Evolutionary conservation across 352 stramenopile genomes (phyloP).

Genomic region (Phytophthora europaea): DNA sequence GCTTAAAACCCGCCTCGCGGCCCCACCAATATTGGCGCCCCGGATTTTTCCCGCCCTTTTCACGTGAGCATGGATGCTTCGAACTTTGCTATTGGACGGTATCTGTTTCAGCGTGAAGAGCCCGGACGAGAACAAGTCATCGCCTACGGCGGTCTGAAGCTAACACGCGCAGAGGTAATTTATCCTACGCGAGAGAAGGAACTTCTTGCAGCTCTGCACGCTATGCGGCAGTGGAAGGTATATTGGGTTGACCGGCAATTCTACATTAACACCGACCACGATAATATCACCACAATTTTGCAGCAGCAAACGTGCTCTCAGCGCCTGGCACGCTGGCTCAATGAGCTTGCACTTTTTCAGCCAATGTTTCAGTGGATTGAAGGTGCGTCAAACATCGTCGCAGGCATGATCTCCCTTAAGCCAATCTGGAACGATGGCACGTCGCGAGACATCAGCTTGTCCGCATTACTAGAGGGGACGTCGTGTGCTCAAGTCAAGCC

Average conservation of each 20-base stretch:
- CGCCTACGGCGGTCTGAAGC: background rate
- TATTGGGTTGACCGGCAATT: slow-evolving; percentile 1
- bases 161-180: background rate
- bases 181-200: slow-evolving; percentile 3
- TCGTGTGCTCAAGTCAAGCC: too few species aligned
- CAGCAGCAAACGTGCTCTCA: slow-evolving; percentile 9
- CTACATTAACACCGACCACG: background rate
- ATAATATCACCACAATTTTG: background rate
- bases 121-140: background rate
- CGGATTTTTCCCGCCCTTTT: background rate
- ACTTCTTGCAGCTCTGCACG: background rate
- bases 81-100: background rate
- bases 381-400: background rate
- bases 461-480: background rate
- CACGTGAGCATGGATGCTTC: background rate
- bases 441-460: background rate
- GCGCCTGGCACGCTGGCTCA: background rate
- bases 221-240: slow-evolving; percentile 5
- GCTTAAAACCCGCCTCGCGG: background rate
- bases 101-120: background rate
- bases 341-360: slow-evolving; percentile 16
- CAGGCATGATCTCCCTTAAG: background rate
- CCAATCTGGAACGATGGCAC: slow-evolving; percentile 9
- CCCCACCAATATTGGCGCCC: background rate
- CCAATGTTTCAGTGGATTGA: slow-evolving; percentile 4